phyloP scores from a whole-genome alignment of 306 rosid species.

The Potentilla sterilis region DNA sequence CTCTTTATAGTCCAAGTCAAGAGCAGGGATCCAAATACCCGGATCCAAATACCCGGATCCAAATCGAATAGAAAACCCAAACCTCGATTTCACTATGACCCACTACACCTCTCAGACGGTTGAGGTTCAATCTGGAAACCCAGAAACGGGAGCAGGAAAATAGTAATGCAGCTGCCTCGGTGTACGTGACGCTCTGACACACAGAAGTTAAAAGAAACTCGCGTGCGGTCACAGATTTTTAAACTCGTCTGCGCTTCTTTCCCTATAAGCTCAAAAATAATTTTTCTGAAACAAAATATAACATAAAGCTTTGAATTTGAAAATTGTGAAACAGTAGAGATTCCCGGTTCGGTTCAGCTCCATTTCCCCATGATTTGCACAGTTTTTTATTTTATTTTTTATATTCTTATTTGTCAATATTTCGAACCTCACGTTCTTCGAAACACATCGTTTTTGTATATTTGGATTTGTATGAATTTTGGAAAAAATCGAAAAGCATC shows the following conservation, averaged over 20 bases:
- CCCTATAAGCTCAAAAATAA: neutral
- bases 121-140: conserved; percentile 17
- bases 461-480: neutral
- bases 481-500: neutral
- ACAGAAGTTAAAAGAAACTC: conserved; percentile 30
- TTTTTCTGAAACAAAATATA: neutral
- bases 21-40: no score
- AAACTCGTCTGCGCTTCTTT: conserved; percentile 7
- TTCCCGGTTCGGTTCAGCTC: conserved; percentile 12
- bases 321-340: conserved; percentile 15
- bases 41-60: no score
- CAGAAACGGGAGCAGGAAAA: neutral
- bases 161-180: conserved; percentile 2
- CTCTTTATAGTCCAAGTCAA: no score
- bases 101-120: conserved; percentile 13
- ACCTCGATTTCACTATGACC: neutral
- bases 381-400: neutral
- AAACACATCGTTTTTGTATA: neutral
- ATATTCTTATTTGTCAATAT: neutral
- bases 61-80: no score
- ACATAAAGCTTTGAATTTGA: neutral
- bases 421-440: conserved; percentile 14
- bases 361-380: neutral
- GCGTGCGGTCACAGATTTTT: conserved; percentile 18
- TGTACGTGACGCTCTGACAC: conserved; percentile 29